Conservation (phyloP, 2,329 filamentous ascomycete genomes). For the Pseudogymnoascus sp. region DNA sequence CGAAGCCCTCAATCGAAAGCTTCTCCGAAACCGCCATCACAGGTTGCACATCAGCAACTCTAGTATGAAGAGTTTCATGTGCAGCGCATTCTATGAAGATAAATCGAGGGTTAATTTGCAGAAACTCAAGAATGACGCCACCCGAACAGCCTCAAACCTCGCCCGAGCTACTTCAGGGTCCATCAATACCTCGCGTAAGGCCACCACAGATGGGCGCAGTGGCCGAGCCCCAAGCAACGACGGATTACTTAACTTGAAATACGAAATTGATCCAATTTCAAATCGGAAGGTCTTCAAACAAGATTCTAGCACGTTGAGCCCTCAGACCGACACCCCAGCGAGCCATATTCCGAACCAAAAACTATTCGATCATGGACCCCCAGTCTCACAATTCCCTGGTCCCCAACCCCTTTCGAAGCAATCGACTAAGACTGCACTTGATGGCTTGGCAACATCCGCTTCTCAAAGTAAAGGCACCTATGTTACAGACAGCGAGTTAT, state of each 20-base stretch:
- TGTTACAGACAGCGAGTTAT: constrained; percentile 11
- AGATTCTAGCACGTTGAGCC: constrained; percentile 23
- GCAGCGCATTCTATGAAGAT: constrained; percentile 35
- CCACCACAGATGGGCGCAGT: not conserved
- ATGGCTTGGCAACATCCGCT: not conserved
- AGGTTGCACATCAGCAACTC: constrained; percentile 28
- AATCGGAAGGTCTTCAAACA: constrained; percentile 43
- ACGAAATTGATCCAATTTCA: constrained; percentile 53
- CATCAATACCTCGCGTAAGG: constrained; percentile 6
- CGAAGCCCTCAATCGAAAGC: constrained; percentile 39
- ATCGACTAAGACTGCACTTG: not conserved
- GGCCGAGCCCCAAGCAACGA: constrained; percentile 18
- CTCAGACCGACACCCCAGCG: not conserved
- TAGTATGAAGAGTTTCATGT: constrained; percentile 38
- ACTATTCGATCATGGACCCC: not conserved
- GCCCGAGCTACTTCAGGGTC: constrained; percentile 4
- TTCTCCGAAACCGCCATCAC: constrained; percentile 43
- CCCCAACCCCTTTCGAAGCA: not conserved
- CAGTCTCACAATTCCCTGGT: constrained; percentile 4
- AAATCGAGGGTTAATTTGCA: constrained; percentile 19
- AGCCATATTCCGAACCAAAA: constrained; percentile 19
- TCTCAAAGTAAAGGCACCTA: constrained; percentile 1
- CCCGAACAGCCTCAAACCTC: not conserved
- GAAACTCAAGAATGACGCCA: constrained; percentile 8
- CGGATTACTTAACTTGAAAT: constrained; percentile 28